These are phyloP conservation scores for Alternaria burnsii DNA, from an alignment of 2,329 filamentous ascomycete genomes.

Conservation along the genomic window DNA sequence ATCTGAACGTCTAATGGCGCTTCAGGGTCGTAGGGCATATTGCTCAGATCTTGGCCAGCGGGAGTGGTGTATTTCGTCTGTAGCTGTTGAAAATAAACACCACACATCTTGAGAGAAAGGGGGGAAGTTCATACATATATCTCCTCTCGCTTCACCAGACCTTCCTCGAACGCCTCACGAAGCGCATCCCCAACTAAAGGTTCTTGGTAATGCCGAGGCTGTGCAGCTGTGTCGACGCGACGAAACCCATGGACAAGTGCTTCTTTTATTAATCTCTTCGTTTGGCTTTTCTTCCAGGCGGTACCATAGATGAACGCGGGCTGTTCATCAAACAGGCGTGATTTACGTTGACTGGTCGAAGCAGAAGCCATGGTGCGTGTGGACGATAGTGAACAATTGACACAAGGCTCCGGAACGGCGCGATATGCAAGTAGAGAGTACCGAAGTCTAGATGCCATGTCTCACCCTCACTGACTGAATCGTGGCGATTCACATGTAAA, in stretches of 20 bases:
- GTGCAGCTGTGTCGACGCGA: conserved; percentile 79
- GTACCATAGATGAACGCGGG: conserved; percentile 74
- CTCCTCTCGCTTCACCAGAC: conserved; percentile 65
- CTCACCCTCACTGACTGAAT: no score
- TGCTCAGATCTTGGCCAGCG: conserved; percentile 66
- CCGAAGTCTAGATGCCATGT: not conserved
- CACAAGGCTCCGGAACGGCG: no score
- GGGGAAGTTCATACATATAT: conserved; percentile 64
- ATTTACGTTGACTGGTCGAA: conserved; percentile 14
- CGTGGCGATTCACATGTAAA: not conserved
- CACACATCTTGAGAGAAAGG: no score
- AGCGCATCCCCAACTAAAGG: conserved; percentile 73
- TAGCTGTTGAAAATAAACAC: conserved; percentile 56
- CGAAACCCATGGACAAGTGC: conserved; percentile 75
- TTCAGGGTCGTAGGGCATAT: conserved; percentile 69
- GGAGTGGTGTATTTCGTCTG: conserved; percentile 85
- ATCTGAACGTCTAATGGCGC: conserved; percentile 71
- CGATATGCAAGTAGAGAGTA: not conserved
- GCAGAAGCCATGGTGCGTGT: conserved; percentile 31
- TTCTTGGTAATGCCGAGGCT: conserved; percentile 81
- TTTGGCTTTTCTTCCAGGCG: conserved; percentile 82
- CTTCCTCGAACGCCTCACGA: conserved; percentile 66
- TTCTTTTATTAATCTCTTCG: conserved; percentile 71
- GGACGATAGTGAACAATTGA: not conserved
- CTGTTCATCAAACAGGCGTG: conserved; percentile 25